Conservation (phyloP, 805 yeast species). For the Suhomyces xylopsoci region DNA sequence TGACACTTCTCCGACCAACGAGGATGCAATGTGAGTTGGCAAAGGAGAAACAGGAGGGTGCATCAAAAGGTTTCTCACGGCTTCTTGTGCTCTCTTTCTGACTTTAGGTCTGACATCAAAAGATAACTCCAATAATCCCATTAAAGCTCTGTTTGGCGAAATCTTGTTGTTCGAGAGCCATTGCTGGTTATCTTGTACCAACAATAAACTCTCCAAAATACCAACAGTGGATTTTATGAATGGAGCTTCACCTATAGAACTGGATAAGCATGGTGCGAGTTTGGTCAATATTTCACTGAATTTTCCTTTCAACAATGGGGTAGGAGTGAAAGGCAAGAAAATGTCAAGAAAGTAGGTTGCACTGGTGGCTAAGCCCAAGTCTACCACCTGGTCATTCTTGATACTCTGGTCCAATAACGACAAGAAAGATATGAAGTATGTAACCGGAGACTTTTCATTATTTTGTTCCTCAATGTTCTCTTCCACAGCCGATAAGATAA, state of each 20-base stretch:
- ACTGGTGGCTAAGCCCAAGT: constrained; percentile 64
- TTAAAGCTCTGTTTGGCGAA: constrained; percentile 79
- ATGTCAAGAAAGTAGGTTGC: constrained; percentile 80
- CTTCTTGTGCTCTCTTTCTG: constrained; percentile 90
- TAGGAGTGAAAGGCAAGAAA: constrained; percentile 71
- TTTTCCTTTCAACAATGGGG: constrained; percentile 63
- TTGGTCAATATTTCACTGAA: constrained; percentile 75
- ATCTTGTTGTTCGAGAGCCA: constrained; percentile 63
- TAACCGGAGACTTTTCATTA: constrained; percentile 62
- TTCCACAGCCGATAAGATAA: constrained; percentile 85
- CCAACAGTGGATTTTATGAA: constrained; percentile 81
- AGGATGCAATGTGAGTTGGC: constrained; percentile 75
- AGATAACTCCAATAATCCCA: constrained; percentile 72
- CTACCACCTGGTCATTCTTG: constrained; percentile 47
- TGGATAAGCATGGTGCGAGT: constrained; percentile 76
- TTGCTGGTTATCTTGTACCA: constrained; percentile 74
- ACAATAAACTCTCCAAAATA: constrained; percentile 70
- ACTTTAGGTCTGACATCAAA: constrained; percentile 92
- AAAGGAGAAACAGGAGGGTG: constrained; percentile 77
- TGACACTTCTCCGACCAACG: constrained; percentile 64
- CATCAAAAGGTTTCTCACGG: constrained; percentile 61
- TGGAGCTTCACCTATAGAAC: constrained; percentile 71
- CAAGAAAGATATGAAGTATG: constrained; percentile 82
- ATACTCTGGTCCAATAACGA: constrained; percentile 76
- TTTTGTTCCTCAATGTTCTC: constrained; percentile 73